These are phyloP conservation scores for Globisporangium cylindrosporum DNA, from an alignment of 352 stramenopile genomes.

Conservation along the genomic window DNA sequence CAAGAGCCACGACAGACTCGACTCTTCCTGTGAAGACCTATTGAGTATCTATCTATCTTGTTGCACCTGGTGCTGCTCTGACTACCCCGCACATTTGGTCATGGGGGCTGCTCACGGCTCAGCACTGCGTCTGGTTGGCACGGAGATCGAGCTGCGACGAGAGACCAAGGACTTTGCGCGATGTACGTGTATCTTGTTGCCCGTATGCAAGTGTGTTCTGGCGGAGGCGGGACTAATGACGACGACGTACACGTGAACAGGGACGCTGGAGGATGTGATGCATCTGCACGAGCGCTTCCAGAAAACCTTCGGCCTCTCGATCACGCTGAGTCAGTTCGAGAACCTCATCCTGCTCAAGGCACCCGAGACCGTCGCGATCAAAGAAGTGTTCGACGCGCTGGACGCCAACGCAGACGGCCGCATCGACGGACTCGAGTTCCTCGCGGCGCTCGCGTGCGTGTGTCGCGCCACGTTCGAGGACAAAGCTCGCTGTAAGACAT, in stretches of 20 bases:
- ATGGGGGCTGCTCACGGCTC: constrained; percentile 61
- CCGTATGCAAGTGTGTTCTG: too few species aligned
- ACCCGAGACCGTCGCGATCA: constrained; percentile 51
- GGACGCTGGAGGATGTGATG: constrained; percentile 64
- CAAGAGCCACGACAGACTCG: not conserved
- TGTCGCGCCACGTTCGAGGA: constrained; percentile 76
- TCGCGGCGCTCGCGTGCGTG: constrained; percentile 66
- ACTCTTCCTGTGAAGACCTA: not conserved
- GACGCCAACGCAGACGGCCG: constrained; percentile 71
- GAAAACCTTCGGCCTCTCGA: constrained; percentile 71
- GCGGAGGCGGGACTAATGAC: not conserved
- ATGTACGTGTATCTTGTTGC: constrained; percentile 32
- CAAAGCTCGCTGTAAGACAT: constrained; percentile 65
- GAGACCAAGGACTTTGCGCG: constrained; percentile 78
- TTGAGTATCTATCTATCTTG: not conserved
- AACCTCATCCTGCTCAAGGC: constrained; percentile 63
- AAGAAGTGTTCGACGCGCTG: constrained; percentile 73
- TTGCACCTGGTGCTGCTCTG: not conserved
- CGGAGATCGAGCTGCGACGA: constrained; percentile 60
- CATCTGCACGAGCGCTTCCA: constrained; percentile 60
- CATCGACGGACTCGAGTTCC: constrained; percentile 78
- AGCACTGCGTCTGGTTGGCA: constrained; percentile 46
- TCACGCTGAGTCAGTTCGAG: constrained; percentile 78
- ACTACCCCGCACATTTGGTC: not conserved
- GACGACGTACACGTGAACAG: constrained; percentile 23